Conservation (phyloP, 495 filamentous ascomycete genomes). For the Aspergillus mulundensis region DNA sequence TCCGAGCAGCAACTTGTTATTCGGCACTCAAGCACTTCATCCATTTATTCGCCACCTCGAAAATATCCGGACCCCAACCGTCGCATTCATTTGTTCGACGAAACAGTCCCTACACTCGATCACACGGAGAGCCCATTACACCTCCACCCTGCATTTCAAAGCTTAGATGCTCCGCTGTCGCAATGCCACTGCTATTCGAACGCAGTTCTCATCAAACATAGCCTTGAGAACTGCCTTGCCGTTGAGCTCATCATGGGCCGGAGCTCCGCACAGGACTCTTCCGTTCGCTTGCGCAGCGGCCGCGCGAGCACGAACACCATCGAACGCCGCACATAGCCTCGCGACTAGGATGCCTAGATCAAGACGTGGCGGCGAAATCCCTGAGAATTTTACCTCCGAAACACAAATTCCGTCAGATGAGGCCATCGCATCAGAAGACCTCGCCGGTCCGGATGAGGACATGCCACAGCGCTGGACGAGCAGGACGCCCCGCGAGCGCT, state of each 20-base stretch:
- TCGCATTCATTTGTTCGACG: neutral
- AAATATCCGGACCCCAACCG: neutral
- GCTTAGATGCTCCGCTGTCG: constrained; percentile 23
- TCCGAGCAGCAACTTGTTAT: too few species aligned
- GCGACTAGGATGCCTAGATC: neutral
- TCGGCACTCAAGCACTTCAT: too few species aligned
- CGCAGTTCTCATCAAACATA: constrained; percentile 7
- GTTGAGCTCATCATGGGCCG: constrained; percentile 5
- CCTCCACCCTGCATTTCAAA: neutral
- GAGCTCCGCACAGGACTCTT: constrained; percentile 3
- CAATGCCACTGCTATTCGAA: constrained; percentile 20
- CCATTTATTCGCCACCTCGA: too few species aligned
- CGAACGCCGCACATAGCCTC: neutral
- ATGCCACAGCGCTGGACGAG: too few species aligned
- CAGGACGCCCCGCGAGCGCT: too few species aligned
- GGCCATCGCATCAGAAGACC: neutral
- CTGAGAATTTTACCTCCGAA: neutral
- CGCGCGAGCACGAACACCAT: neutral
- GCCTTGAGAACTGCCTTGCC: constrained; percentile 5
- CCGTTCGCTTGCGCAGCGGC: neutral
- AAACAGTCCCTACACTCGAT: too few species aligned
- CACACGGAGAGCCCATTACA: too few species aligned
- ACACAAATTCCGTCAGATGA: neutral
- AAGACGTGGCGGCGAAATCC: too few species aligned
- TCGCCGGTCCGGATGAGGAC: neutral